Evolutionary conservation across 106 monocot genomes (phyloP), one percentile per base, ranked within the genome.

Genomic region (Dioscorea zingiberensis): DNA sequence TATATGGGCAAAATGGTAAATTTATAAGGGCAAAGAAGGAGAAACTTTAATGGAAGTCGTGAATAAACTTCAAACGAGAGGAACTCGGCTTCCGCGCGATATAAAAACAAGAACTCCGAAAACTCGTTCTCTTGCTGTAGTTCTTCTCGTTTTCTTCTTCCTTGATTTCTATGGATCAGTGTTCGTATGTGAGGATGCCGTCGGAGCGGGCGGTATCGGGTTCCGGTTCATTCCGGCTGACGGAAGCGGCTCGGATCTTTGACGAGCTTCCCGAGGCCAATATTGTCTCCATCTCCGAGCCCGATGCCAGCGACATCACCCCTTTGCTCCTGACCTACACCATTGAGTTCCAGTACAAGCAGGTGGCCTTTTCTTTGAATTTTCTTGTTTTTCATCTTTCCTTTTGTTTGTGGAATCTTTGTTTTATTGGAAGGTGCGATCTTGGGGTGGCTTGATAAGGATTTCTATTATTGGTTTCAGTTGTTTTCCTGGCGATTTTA

Each of bases 281-380:
- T 26, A 27, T 66, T 49, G 49, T 66, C 14, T 25, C 22, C 26
- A 49, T 66, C 51, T 66, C 66, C 11, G 22, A 26, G 23, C 49
- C 66, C 27, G 66, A 66, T 7, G 66, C 27, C 23, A 48, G 25
- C 8, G 66, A 66, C 66, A 25, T 66, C 66, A 53, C 51, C 8
- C 66, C 66, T 7, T 17, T 66, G 12, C 53, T 51, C 5, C 53
- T 66, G 7, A 51, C 49, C 49, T 66, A 66, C 49, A 66, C 66
- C 47, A 53, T 66, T 24, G 66, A 66, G 23, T 27, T 66, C 18
- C 66, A 66, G 7, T 66, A 66, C 66, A 49, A 66, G 27, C 66
- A 66, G 66, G 66, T 63, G 21, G 23, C 25, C 23, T 24, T 14
- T 59, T 56, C 21, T 12, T 5, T 23, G 6, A 1, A 56, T 56